Percentiles rank a stretch among this genome's conserved stretches.
Conservation (phyloP, 768 basidiomycete species). For the Mycena kentingensis region DNA sequence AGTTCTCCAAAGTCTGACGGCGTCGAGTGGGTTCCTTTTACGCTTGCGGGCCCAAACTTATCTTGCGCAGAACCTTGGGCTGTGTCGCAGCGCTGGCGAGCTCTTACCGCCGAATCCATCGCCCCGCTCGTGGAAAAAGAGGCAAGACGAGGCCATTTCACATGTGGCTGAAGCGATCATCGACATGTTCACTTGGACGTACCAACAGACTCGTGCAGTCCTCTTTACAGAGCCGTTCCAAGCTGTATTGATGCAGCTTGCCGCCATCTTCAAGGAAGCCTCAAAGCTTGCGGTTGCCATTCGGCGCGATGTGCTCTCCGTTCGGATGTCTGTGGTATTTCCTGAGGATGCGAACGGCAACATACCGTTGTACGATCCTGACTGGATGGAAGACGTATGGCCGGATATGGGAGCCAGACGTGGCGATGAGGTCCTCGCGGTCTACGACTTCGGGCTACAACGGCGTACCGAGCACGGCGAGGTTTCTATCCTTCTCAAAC, state of each 20-base stretch:
- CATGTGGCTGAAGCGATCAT: background rate
- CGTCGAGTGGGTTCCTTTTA: conserved; percentile 1
- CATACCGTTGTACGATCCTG: conserved; percentile 5
- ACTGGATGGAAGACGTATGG: conserved; percentile 6
- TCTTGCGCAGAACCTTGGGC: conserved; percentile 18
- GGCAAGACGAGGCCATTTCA: background rate
- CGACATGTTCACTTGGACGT: conserved; percentile 6
- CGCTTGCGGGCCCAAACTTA: background rate
- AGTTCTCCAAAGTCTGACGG: conserved; percentile 7
- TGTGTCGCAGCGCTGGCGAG: conserved; percentile 20
- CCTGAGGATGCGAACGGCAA: background rate
- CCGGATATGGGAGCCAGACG: conserved; percentile 16
- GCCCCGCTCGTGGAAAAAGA: background rate
- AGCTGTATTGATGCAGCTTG: background rate
- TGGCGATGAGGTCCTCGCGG: conserved; percentile 17
- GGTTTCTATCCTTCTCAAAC: conserved; percentile 2
- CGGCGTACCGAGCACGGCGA: conserved; percentile 1
- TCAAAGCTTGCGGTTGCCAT: conserved; percentile 9
- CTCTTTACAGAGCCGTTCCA: conserved; percentile 4
- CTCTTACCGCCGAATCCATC: conserved; percentile 9
- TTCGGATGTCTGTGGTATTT: conserved; percentile 16
- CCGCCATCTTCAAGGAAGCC: conserved; percentile 11
- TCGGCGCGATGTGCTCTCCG: conserved; percentile 22
- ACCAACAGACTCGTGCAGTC: conserved; percentile 9
- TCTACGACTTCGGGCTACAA: conserved; percentile 18